Conservation (phyloP, 1,284 basidiomycete species). For the Caloboletus firmus region DNA sequence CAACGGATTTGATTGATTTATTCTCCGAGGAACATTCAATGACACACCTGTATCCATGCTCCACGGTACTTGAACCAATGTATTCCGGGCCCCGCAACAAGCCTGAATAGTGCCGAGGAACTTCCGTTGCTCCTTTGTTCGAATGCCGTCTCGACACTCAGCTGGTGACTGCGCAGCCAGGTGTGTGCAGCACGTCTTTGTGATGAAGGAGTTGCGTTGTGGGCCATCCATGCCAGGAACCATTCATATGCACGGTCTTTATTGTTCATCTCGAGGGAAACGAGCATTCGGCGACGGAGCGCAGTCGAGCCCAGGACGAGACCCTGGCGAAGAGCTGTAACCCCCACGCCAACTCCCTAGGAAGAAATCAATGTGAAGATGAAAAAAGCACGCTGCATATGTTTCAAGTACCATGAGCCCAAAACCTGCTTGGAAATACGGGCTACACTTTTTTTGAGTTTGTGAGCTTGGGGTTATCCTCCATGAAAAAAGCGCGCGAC, state of each 20-base stretch:
- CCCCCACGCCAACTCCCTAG: constrained; percentile 84
- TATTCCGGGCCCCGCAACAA: constrained; percentile 93
- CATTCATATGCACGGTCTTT: constrained; percentile 95
- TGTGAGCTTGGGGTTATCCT: constrained; percentile 10
- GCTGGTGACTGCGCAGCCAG: constrained; percentile 81
- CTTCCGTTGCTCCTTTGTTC: constrained; percentile 89
- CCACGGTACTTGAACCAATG: constrained; percentile 91
- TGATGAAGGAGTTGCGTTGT: constrained; percentile 46
- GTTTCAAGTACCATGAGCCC: constrained; percentile 79
- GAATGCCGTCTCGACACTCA: constrained; percentile 91
- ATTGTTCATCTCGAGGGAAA: constrained; percentile 95
- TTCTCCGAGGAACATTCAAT: constrained; percentile 3
- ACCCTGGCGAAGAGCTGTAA: constrained; percentile 74
- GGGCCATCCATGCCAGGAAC: constrained; percentile 97
- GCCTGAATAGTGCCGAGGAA: constrained; percentile 82
- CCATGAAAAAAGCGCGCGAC: constrained; percentile 11
- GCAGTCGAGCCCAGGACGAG: constrained; percentile 69
- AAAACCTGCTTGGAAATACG: constrained; percentile 94
- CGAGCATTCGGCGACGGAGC: constrained; percentile 87
- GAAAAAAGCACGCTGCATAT: not conserved
- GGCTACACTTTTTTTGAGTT: constrained; percentile 58
- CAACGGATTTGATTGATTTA: constrained; percentile 1
- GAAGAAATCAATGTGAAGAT: constrained; percentile 8
- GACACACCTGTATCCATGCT: constrained; percentile 92
- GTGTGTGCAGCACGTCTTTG: constrained; percentile 38